Evolutionary conservation across 805 yeast species (phyloP).

Genomic region (Saturnispora quitensis): DNA sequence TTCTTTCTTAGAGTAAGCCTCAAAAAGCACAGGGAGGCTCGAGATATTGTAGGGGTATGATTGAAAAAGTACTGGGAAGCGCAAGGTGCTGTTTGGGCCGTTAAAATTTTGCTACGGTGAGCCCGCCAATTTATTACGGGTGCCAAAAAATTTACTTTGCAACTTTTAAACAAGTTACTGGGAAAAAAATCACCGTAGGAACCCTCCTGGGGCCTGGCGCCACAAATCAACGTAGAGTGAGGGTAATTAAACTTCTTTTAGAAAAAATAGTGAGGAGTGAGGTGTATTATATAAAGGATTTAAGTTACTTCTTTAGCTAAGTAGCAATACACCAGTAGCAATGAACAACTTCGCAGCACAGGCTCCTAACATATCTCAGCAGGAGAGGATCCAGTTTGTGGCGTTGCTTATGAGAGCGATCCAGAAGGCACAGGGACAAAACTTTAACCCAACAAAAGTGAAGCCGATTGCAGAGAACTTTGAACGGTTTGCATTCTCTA

Average conservation of each 20-base stretch:
- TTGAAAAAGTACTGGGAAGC: not conserved
- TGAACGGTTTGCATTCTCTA: constrained; percentile 55
- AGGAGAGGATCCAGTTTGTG: constrained; percentile 27
- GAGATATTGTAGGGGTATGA: too few species aligned
- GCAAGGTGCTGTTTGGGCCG: not conserved
- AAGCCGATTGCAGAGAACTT: constrained; percentile 59
- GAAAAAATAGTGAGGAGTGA: not conserved
- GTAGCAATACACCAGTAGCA: not conserved
- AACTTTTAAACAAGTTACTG: too few species aligned
- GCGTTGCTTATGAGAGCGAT: constrained; percentile 25
- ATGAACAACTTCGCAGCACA: constrained; percentile 9
- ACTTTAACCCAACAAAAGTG: constrained; percentile 30
- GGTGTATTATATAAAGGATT: not conserved
- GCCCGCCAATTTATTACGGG: not conserved
- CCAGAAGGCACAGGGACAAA: constrained; percentile 27
- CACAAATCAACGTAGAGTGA: not conserved
- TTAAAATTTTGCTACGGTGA: not conserved
- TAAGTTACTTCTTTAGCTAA: not conserved
- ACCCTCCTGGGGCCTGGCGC: not conserved
- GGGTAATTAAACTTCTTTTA: not conserved
- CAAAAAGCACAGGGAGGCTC: too few species aligned
- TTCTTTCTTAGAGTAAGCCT: too few species aligned
- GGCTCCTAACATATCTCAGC: constrained; percentile 19
- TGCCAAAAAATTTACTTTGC: too few species aligned
- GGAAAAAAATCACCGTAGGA: not conserved